A percentile compares a stretch with the other conserved stretches of the same genome.
These are phyloP conservation scores for Phytophthora ramorum DNA, from an alignment of 352 stramenopile species.

Conservation along the genomic window DNA sequence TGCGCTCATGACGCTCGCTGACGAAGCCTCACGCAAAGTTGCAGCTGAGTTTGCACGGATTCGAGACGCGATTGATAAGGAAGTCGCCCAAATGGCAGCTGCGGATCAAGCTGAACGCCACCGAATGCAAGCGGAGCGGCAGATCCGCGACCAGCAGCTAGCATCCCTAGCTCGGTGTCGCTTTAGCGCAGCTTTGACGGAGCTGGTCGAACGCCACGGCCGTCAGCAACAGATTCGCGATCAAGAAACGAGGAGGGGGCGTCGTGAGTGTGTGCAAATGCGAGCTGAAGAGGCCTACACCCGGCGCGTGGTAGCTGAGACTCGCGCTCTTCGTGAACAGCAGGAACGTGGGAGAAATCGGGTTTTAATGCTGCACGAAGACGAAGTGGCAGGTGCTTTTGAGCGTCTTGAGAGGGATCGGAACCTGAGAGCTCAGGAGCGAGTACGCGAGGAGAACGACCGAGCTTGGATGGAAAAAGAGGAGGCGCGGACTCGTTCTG, in stretches of 20 bases:
- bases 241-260: conserved; percentile 31
- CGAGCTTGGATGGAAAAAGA: conserved; percentile 28
- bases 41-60: not conserved
- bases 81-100: conserved; percentile 20
- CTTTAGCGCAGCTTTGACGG: conserved; percentile 34
- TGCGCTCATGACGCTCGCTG: conserved; percentile 16
- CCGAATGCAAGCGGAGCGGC: conserved; percentile 22
- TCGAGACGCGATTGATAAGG: conserved; percentile 4
- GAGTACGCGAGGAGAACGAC: conserved; percentile 5
- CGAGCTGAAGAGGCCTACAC: conserved; percentile 50
- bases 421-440: conserved; percentile 8
- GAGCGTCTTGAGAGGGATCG: conserved; percentile 10
- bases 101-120: conserved; percentile 32
- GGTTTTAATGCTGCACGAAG: conserved; percentile 43
- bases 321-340: conserved; percentile 22
- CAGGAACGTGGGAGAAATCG: conserved; percentile 29
- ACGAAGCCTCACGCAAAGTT: conserved; percentile 25
- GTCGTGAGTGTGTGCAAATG: conserved; percentile 52
- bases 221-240: conserved; percentile 27
- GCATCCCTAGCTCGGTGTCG: conserved; percentile 2
- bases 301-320: conserved; percentile 37
- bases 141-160: conserved; percentile 20
- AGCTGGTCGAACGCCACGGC: conserved; percentile 33
- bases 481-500: conserved; percentile 17
- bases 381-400: conserved; percentile 17